Evolutionary conservation across 2,329 filamentous ascomycete species (phyloP), one percentile per base, ranked within the genome.

Genomic region (Ustilaginoidea virens): DNA sequence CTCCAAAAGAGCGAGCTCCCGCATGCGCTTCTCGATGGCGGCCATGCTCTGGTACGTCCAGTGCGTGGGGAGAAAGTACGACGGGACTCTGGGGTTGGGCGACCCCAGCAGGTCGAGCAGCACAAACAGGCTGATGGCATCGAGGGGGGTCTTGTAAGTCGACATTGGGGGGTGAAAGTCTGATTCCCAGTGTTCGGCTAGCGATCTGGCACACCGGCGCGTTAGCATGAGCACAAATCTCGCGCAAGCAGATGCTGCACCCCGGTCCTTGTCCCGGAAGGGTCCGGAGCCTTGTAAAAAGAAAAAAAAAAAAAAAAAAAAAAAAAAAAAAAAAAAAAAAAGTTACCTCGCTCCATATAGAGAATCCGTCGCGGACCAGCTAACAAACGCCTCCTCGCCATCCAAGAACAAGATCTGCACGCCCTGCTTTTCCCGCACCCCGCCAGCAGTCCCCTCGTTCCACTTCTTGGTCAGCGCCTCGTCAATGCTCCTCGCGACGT

Each of bases 331-430:
- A 10, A 13, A 27, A 5, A 5, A 5, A 5, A 13, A 26, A 26
- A 33, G 60, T 23, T 59, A 80, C 74, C 83, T 72, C 12, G 87
- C 71, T 3, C 90, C 90, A 44, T 98, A 98, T 4, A 94, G 56
- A 5, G 81, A 92, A 51, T 98, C 90, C 0, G 63, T 69, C 20
- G 70, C 69, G 1, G 74, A 79, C 90, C 90, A 98, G 1, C 52
- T 53, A 14, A 70, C 57, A 53, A 92, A 98, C 0, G 90, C 86
- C 53, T 98, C 90, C 55, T 98, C 90, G 4, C 90, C 90, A 45
- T 98, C 90, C 6, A 98, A 56, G 31, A 98, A 66, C 17, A 98
- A 39, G 17, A 98, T 80, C 58, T 96, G 90, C 19, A 98, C 66
- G 1, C 87, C 87, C 45, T 73, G 75, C 38, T 81, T 73, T 40